Evolutionary conservation across 805 yeast species (phyloP).

Genomic region (Ogataea pilisensis): DNA sequence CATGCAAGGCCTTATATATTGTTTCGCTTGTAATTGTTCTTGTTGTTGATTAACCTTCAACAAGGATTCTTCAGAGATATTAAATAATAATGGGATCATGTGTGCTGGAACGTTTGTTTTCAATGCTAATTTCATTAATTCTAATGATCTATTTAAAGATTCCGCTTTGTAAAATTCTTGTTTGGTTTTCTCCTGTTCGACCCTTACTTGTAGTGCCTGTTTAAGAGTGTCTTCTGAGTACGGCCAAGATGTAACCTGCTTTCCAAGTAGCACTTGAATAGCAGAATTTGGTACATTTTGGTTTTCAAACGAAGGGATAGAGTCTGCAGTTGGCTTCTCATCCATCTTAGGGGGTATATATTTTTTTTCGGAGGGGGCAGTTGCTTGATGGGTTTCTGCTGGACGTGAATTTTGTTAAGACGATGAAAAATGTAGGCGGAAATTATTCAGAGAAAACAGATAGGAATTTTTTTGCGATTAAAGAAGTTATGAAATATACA

Average conservation of each 20-base stretch:
- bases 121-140: slow-evolving; percentile 58
- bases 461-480: background rate
- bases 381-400: background rate
- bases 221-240: slow-evolving; percentile 53
- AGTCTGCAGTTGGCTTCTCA: background rate
- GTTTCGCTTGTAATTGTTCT: background rate
- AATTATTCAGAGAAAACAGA: background rate
- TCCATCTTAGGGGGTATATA: background rate
- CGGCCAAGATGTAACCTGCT: slow-evolving; percentile 49
- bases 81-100: slow-evolving; percentile 58
- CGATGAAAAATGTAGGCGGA: background rate
- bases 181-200: slow-evolving; percentile 77
- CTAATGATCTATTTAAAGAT: slow-evolving; percentile 52
- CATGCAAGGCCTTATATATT: background rate
- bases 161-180: slow-evolving; percentile 75
- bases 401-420: background rate
- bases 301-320: background rate
- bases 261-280: slow-evolving; percentile 50
- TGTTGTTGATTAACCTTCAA: slow-evolving; percentile 9
- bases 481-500: background rate
- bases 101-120: slow-evolving; percentile 59
- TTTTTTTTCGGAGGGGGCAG: background rate
- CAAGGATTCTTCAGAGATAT: slow-evolving; percentile 14
- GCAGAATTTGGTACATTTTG: slow-evolving; percentile 23
- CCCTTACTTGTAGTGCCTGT: slow-evolving; percentile 53